Evolutionary conservation across 345 rosid species (phyloP), one percentile per base, ranked within the genome.

Genomic region (Salix caprea): DNA sequence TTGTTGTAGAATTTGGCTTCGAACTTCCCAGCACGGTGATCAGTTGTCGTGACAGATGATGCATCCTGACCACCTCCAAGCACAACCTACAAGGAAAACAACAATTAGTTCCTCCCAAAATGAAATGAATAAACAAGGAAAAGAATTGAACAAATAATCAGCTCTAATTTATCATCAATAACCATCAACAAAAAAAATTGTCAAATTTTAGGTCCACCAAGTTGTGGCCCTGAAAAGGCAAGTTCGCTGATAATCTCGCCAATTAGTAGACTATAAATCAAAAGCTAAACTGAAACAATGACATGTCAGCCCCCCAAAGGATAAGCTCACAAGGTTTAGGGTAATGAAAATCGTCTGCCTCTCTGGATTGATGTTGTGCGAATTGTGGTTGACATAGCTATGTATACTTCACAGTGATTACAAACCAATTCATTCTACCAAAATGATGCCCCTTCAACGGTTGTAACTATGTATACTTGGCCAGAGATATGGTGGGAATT

Each of bases 61-160:
- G 99, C 95, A 82, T 93, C 97, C 79, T 94, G 99, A 82, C 99
- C 99, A 83, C 99, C 98, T 83, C 99, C 98, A 85, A 96, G 94
- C 71, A 96, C 97, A 83, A 94, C 97, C 99, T 96, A 79, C 15
- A 67, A 60, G 72, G 37, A 83, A 74, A 73, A 16, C 7, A 37
- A 12, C 44, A 74, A 23, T 62, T 36, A 69, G 26, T 18, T 21
- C 28, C 23, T 9, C 9, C 5, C 28, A 52, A 48, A 42, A 42
- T 58, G 26, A 32, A 39, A 36, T 19, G 16, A 60, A 24, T 61
- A 34, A 19, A 28, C 32, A 71, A 28, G 40, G 32, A 46, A 56
- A 62, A 14, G 24, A 66, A 56, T 36, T 52, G 1, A 13, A 37
- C 46, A 58, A 61, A 37, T 2, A 23, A 30, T 14, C 56, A 75